A percentile compares a stretch with the other conserved stretches of the same genome.
These are phyloP conservation scores for Echria macrotheca DNA, from an alignment of 495 filamentous ascomycete species.

Conservation along the genomic window DNA sequence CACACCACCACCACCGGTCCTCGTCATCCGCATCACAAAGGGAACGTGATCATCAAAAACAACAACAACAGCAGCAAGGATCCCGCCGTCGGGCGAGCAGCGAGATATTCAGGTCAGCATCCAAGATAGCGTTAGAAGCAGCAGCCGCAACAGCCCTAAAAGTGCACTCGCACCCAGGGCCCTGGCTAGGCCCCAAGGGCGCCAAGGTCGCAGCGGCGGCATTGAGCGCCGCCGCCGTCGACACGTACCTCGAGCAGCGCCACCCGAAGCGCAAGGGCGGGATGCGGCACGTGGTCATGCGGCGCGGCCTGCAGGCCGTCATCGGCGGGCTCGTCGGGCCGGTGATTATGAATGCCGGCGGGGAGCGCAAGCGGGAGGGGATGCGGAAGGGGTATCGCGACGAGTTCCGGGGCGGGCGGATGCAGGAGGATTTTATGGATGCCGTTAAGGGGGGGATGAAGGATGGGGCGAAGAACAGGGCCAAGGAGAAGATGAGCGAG, in stretches of 20 bases:
- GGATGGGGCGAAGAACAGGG: background rate
- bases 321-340: slow-evolving; percentile 20
- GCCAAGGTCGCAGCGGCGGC: slow-evolving; percentile 25
- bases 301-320: slow-evolving; percentile 20
- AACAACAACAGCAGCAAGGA: no score
- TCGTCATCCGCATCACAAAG: no score
- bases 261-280: slow-evolving; percentile 26
- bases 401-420: no score
- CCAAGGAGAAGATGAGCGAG: background rate
- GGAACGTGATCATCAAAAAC: background rate
- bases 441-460: slow-evolving; percentile 1
- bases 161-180: slow-evolving; percentile 18
- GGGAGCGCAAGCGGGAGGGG: background rate
- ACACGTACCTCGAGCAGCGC: slow-evolving; percentile 22
- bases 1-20: background rate
- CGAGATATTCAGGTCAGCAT: no score
- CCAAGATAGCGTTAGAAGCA: slow-evolving; percentile 24
- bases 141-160: slow-evolving; percentile 27
- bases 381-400: no score
- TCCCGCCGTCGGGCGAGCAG: no score
- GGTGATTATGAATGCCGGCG: background rate
- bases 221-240: slow-evolving; percentile 25
- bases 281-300: slow-evolving; percentile 20
- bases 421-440: no score
- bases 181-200: slow-evolving; percentile 26